phyloP scores from a whole-genome alignment of 2,329 filamentous ascomycete genomes.

The Pseudocercospora fijiensis region DNA sequence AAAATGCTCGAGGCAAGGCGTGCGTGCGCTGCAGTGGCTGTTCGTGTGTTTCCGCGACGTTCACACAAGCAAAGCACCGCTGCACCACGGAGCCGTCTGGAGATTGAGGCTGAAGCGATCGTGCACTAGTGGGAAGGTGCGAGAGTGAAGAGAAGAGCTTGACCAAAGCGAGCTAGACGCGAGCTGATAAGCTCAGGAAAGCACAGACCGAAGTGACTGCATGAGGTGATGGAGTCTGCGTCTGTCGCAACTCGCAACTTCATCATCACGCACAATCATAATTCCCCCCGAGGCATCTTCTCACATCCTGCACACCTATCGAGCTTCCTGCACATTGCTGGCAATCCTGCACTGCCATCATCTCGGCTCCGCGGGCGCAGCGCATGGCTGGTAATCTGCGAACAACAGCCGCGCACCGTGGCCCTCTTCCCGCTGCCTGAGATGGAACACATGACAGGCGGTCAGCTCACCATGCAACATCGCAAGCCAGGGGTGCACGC shows the following conservation, averaged over 20 bases:
- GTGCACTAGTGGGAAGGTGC: constrained; percentile 16
- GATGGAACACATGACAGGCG: constrained; percentile 20
- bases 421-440: constrained; percentile 1
- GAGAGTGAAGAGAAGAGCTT: constrained; percentile 13
- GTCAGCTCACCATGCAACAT: constrained; percentile 18
- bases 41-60: constrained; percentile 6
- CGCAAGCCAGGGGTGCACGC: constrained; percentile 14
- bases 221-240: not conserved
- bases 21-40: constrained; percentile 1
- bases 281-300: not conserved
- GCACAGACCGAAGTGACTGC: not conserved
- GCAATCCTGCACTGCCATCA: not conserved
- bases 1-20: not conserved
- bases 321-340: not conserved
- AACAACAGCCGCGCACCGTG: constrained; percentile 5
- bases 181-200: constrained; percentile 8
- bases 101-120: constrained; percentile 19
- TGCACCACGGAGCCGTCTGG: constrained; percentile 10
- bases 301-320: not conserved
- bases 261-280: not conserved
- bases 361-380: not conserved
- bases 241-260: not conserved
- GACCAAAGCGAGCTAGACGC: constrained; percentile 17
- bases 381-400: constrained; percentile 1
- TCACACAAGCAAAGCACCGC: constrained; percentile 11